phyloP scores from a whole-genome alignment of 106 monocot species.

The Platanthera guangdongensis region DNA sequence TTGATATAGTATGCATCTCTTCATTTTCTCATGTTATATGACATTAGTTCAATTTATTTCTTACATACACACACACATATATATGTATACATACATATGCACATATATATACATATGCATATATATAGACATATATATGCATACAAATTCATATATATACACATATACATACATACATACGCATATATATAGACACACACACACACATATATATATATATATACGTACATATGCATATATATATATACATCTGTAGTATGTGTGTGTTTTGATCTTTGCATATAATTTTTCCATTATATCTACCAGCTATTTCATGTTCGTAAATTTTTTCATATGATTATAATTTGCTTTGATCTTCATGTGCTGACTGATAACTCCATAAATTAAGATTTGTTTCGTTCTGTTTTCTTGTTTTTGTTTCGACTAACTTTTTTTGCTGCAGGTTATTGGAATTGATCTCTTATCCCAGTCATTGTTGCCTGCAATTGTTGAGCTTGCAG shows the following conservation, averaged over 20 bases:
- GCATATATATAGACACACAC: too few species aligned
- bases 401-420: background rate
- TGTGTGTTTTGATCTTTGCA: background rate
- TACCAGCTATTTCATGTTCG: background rate
- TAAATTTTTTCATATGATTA: background rate
- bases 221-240: background rate
- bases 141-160: background rate
- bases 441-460: constrained; percentile 92
- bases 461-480: constrained; percentile 86
- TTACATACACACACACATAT: too few species aligned
- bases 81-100: background rate
- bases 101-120: background rate
- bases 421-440: constrained; percentile 7
- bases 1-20: background rate
- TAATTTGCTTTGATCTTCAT: background rate
- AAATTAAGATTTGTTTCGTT: background rate
- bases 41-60: background rate
- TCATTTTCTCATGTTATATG: background rate
- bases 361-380: background rate
- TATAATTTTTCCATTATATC: background rate
- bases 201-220: background rate
- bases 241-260: background rate
- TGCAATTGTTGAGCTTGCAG: constrained; percentile 92
- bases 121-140: too few species aligned
- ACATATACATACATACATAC: background rate